phyloP scores from a whole-genome alignment of 1,139 yeast species.

The Nakaseomyces nivariensis region DNA sequence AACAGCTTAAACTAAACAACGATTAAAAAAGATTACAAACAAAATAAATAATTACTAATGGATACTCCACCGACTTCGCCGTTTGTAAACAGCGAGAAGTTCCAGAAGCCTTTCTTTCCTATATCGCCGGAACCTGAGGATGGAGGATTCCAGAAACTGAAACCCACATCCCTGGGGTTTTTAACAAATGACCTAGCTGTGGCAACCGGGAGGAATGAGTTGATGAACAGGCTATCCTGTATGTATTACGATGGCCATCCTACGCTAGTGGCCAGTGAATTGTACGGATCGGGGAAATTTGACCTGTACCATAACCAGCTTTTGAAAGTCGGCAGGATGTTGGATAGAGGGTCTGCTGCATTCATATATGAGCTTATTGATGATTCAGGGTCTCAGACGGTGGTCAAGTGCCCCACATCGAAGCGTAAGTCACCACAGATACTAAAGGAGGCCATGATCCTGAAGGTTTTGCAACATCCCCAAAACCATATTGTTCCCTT shows the following conservation, averaged over 20 bases:
- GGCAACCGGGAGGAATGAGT: background rate
- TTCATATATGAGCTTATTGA: background rate
- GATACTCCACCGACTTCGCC: slow-evolving; percentile 4
- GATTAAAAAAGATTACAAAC: background rate
- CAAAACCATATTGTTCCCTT: slow-evolving; percentile 10
- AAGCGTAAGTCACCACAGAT: slow-evolving; percentile 6
- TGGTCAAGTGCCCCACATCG: background rate
- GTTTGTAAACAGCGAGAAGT: background rate
- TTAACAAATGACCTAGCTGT: background rate
- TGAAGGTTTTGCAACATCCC: slow-evolving; percentile 4
- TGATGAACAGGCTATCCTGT: background rate
- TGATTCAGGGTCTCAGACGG: background rate
- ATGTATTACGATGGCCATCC: background rate
- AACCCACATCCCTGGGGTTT: background rate
- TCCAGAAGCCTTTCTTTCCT: background rate
- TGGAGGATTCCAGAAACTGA: background rate
- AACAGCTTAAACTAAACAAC: too few species aligned
- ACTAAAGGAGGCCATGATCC: slow-evolving; percentile 8
- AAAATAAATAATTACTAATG: background rate
- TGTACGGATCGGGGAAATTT: background rate
- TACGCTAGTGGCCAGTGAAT: background rate
- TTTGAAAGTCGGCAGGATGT: background rate
- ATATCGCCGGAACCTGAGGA: slow-evolving; percentile 1
- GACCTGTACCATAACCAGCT: background rate
- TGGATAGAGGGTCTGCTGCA: slow-evolving; percentile 1